Conservation (phyloP, 2,329 filamentous ascomycete genomes). For the Leptographium galeiforme region DNA sequence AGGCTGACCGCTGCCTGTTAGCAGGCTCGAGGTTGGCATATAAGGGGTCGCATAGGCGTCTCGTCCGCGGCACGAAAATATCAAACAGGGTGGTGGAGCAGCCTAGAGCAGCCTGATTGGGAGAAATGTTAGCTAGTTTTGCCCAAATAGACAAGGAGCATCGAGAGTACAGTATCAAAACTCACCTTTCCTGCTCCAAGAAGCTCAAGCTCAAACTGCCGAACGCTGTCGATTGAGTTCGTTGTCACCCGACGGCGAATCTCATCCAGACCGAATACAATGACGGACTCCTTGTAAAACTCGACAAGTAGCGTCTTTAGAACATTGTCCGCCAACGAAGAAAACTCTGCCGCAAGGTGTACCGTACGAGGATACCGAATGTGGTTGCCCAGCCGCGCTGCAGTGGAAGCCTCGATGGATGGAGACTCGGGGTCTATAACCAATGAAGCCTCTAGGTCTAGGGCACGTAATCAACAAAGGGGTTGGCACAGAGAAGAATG, state of each 20-base stretch:
- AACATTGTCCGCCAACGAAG: constrained; percentile 22
- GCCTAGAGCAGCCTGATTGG: constrained; percentile 20
- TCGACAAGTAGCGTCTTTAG: constrained; percentile 21
- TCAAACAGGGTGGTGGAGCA: constrained; percentile 23
- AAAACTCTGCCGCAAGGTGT: constrained; percentile 19
- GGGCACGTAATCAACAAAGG: not conserved
- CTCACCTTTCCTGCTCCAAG: constrained; percentile 37
- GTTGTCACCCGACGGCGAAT: constrained; percentile 22
- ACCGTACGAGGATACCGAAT: constrained; percentile 17
- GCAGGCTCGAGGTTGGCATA: constrained; percentile 22
- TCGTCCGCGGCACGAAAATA: constrained; percentile 26
- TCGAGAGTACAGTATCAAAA: not conserved
- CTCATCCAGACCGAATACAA: constrained; percentile 16
- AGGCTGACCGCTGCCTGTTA: constrained; percentile 22
- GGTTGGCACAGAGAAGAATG: not conserved
- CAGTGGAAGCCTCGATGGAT: constrained; percentile 23
- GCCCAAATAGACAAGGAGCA: not conserved
- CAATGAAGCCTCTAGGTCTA: constrained; percentile 34
- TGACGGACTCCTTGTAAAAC: constrained; percentile 17
- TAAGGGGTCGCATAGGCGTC: constrained; percentile 28
- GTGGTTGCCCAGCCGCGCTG: constrained; percentile 29
- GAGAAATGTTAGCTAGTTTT: constrained; percentile 1
- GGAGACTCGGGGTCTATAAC: constrained; percentile 18
- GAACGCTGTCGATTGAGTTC: constrained; percentile 25
- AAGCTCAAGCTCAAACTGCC: constrained; percentile 37